Evolutionary conservation across 768 basidiomycete genomes (phyloP), one percentile per base, ranked within the genome.

Genomic region (Neoboletus brunneissimus): DNA sequence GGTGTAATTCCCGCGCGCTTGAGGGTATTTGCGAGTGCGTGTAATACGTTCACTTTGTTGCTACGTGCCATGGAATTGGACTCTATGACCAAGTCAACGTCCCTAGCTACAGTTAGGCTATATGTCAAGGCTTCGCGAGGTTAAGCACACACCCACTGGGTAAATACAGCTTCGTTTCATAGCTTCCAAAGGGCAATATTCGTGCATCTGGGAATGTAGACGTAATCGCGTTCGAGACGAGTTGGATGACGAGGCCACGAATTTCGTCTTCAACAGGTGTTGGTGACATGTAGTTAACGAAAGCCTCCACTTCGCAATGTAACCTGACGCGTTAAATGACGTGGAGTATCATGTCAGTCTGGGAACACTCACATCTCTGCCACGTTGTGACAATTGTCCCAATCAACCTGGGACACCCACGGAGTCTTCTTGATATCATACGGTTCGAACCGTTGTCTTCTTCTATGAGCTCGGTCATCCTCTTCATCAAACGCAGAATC

Each of bases 11-110:
- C 77, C 1, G 84, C 80, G 34, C 81, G 82, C 66, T 88, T 87
- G 56, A 99, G 76, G 34, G 87, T 81, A 66, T 84, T 84, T 11
- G 94, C 91, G 34, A 99, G 81, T 4, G 84, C 80, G 49, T 87
- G 84, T 8, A 98, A 80, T 31, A 90, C 87, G 48, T 77, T 76
- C 52, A 82, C 76, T 74, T 85, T 88, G 66, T 88, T 79, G 61
- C 79, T 83, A 57, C 81, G 82, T 27, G 84, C 88, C 83, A 95
- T 89, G 5, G 80, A 78, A 5, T 84, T 73, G 0, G 88, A 94
- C n/a, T 90, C 68, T 59, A 98, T 82, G 53, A 98, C 95, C 10
- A 98, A 79, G 68, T 99, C 97, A 63, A 98, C 97, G 70, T 98
- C 97, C 27, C 96, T 96, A 69, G 32, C 34, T 7, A 38, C 46